phyloP scores from a whole-genome alignment of 495 filamentous ascomycete species.

The Ramalina intermedia region DNA sequence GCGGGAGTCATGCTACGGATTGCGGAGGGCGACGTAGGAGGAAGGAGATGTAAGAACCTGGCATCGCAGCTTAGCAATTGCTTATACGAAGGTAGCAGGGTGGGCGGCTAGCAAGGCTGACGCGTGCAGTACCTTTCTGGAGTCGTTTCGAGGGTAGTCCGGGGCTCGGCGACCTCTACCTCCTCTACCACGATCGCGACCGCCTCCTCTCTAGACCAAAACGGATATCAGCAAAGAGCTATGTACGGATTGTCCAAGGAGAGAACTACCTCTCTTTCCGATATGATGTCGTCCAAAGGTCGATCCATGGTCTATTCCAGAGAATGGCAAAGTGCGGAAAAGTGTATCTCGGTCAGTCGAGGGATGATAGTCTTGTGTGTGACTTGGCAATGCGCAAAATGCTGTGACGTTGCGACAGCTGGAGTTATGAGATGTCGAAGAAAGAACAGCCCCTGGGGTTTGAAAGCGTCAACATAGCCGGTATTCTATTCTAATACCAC shows the following conservation, averaged over 20 bases:
- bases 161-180: constrained; percentile 36
- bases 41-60: constrained; percentile 27
- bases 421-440: no score
- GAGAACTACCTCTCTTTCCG: constrained; percentile 53
- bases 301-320: constrained; percentile 47
- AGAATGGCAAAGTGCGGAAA: no score
- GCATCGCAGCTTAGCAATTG: constrained; percentile 12
- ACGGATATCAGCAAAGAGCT: not conserved
- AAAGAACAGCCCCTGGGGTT: no score
- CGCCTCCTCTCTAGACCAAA: constrained; percentile 20
- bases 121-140: constrained; percentile 53
- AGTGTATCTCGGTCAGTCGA: no score
- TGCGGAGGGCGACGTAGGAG: constrained; percentile 16
- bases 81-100: not conserved
- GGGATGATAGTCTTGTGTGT: no score
- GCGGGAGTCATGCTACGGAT: constrained; percentile 24
- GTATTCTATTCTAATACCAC: no score
- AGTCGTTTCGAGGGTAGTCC: constrained; percentile 56
- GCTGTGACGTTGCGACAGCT: no score
- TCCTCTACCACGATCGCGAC: constrained; percentile 29
- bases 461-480: no score
- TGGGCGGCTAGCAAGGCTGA: constrained; percentile 7
- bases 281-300: constrained; percentile 73
- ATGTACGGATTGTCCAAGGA: not conserved
- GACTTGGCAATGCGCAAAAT: no score